Percentiles rank a stretch among this genome's conserved stretches.
Evolutionary conservation across 2,329 filamentous ascomycete genomes (phyloP).

Genomic region (Endoconidiophora polonica): DNA sequence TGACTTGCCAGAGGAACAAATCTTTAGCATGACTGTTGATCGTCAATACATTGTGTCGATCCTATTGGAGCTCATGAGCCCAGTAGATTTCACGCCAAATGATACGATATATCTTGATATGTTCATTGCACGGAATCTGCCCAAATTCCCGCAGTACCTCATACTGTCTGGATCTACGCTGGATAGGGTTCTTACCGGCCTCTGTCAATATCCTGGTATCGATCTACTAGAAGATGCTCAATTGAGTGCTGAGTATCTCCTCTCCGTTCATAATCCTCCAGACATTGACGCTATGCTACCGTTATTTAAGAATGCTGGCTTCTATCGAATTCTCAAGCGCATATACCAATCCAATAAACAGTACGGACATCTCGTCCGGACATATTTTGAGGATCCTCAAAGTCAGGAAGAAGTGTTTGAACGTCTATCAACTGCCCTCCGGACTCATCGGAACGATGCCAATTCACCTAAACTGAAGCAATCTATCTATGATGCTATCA

Average conservation of each 20-base stretch:
- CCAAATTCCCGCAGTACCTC: slow-evolving; percentile 93
- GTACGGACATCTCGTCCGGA: slow-evolving; percentile 59
- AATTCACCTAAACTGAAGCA: slow-evolving; percentile 48
- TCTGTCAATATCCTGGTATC: slow-evolving; percentile 68
- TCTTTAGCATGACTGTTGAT: slow-evolving; percentile 58
- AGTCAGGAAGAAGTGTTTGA: slow-evolving; percentile 62
- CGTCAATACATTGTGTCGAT: slow-evolving; percentile 88
- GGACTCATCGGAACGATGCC: slow-evolving; percentile 39
- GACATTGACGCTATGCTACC: slow-evolving; percentile 62
- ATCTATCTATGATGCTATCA: slow-evolving; percentile 52
- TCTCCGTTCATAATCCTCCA: slow-evolving; percentile 84
- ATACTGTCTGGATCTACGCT: slow-evolving; percentile 75
- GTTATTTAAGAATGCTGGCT: slow-evolving; percentile 61
- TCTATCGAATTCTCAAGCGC: slow-evolving; percentile 82
- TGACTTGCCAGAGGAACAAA: slow-evolving; percentile 46
- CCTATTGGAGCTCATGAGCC: slow-evolving; percentile 75
- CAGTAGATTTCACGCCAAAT: slow-evolving; percentile 53
- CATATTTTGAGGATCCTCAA: slow-evolving; percentile 71
- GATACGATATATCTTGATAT: slow-evolving; percentile 95
- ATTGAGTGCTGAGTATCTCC: slow-evolving; percentile 86
- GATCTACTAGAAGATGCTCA: slow-evolving; percentile 86
- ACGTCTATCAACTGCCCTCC: slow-evolving; percentile 60
- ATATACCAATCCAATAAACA: slow-evolving; percentile 68
- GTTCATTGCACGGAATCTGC: slow-evolving; percentile 90
- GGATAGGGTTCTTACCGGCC: slow-evolving; percentile 59